These are phyloP conservation scores for Solanum microdontum DNA, from an alignment of 257 asterid genomes.

Conservation along the genomic window DNA sequence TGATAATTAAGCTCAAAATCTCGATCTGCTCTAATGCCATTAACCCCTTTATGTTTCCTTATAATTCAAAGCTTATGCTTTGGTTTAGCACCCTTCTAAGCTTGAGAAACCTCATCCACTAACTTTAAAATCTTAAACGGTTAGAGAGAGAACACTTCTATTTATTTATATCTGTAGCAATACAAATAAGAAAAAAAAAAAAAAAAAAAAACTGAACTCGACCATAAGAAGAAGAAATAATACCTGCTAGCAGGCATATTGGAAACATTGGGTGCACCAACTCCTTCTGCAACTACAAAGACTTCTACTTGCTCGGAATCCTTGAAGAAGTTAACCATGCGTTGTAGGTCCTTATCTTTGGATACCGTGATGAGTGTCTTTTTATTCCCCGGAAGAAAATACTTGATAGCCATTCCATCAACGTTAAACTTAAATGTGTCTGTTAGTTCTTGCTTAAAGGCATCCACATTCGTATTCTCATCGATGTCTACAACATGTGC, in stretches of 20 bases:
- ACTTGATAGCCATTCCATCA: constrained; percentile 60
- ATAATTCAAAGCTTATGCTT: not conserved
- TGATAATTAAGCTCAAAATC: not conserved
- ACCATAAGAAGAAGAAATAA: not conserved
- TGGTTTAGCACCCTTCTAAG: not conserved
- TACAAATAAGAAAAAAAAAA: not conserved
- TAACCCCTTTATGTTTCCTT: not conserved
- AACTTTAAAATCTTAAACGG: not conserved
- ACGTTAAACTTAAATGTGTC: constrained; percentile 64
- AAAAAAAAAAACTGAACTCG: not conserved
- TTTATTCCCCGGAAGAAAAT: constrained; percentile 85
- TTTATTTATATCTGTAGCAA: not conserved
- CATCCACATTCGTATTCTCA: constrained; percentile 53
- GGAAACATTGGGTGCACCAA: constrained; percentile 42
- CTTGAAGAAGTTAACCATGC: constrained; percentile 87
- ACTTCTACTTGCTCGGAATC: constrained; percentile 93
- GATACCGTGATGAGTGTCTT: constrained; percentile 87
- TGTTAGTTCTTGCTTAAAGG: constrained; percentile 75
- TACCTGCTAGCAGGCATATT: constrained; percentile 87
- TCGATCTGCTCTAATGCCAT: not conserved
- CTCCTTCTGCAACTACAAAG: constrained; percentile 62
- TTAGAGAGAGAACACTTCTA: not conserved
- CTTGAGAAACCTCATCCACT: not conserved
- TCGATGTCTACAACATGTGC: constrained; percentile 91
- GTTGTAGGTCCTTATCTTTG: constrained; percentile 89